phyloP scores from a whole-genome alignment of 2,329 filamentous ascomycete species.

The Eutypella sp. region DNA sequence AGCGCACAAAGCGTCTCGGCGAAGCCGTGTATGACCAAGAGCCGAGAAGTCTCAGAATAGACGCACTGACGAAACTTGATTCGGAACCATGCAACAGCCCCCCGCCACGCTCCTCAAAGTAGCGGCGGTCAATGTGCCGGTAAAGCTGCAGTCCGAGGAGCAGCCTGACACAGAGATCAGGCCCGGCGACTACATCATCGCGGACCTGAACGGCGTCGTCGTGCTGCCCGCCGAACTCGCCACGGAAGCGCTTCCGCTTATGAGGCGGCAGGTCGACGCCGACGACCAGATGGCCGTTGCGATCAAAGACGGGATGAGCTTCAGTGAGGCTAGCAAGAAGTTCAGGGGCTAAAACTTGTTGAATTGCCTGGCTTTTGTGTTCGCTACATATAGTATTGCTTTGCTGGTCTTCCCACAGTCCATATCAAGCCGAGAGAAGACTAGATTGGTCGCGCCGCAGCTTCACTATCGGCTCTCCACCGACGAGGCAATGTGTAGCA shows the following conservation, averaged over 20 bases:
- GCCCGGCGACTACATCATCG: slow-evolving; percentile 41
- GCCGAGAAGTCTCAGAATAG: background rate
- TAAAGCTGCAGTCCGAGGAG: slow-evolving; percentile 32
- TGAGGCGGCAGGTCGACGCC: slow-evolving; percentile 36
- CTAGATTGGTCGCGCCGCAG: too few relatives aligned
- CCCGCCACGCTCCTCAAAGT: slow-evolving; percentile 39
- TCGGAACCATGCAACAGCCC: slow-evolving; percentile 15
- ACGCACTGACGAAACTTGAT: too few relatives aligned
- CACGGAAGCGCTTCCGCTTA: slow-evolving; percentile 34
- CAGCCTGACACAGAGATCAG: slow-evolving; percentile 34
- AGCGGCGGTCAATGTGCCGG: slow-evolving; percentile 35
- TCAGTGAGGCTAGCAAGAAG: slow-evolving; percentile 38
- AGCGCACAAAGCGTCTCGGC: too few relatives aligned
- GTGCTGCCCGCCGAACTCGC: slow-evolving; percentile 35
- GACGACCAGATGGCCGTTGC: slow-evolving; percentile 37
- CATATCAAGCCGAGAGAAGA: too few relatives aligned
- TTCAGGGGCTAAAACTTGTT: slow-evolving; percentile 26
- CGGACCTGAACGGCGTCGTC: slow-evolving; percentile 41
- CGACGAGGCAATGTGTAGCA: too few relatives aligned
- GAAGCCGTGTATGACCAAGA: background rate
- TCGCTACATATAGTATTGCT: too few relatives aligned
- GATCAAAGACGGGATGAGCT: slow-evolving; percentile 37
- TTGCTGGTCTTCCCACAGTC: too few relatives aligned
- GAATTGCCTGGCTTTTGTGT: too few relatives aligned
- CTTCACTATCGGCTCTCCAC: too few relatives aligned